Percentiles rank a stretch among this genome's conserved stretches.
Evolutionary conservation across 179 eudicot genomes (phyloP).

Genomic region (Beta lomatogona): DNA sequence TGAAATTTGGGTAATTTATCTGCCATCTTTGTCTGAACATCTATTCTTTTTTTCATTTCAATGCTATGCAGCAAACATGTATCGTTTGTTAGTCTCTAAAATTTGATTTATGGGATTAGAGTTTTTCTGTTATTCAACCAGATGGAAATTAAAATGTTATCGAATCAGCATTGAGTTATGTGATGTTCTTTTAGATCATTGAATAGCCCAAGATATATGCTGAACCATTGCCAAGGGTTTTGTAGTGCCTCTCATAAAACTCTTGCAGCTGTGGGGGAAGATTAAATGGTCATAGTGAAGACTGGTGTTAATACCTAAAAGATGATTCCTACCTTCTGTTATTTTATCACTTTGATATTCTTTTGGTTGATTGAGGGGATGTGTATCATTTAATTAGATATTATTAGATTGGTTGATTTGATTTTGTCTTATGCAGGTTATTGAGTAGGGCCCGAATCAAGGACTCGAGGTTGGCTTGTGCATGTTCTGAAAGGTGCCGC

Average conservation of each 20-base stretch:
- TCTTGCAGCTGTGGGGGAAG: background rate
- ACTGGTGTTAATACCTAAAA: too few species aligned
- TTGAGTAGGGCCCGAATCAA: too few species aligned
- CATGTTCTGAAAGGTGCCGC: too few species aligned
- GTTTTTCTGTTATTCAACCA: background rate
- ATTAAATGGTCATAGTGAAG: background rate
- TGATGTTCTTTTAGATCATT: conserved; percentile 1
- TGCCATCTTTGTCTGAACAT: background rate
- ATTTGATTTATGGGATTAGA: background rate
- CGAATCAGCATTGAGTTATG: background rate
- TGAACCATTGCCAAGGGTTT: background rate
- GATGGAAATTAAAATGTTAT: background rate
- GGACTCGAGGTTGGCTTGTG: too few species aligned
- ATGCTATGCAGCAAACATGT: background rate
- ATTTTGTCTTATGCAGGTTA: too few species aligned
- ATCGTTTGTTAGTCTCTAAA: background rate
- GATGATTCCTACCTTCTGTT: too few species aligned
- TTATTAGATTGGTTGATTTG: too few species aligned
- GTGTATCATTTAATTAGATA: too few species aligned
- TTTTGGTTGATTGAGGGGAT: too few species aligned
- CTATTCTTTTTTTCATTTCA: background rate
- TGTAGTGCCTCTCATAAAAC: background rate
- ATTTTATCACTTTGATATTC: too few species aligned
- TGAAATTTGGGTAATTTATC: background rate
- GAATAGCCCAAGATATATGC: background rate